A percentile compares a stretch with the other conserved stretches of the same genome.
These are phyloP conservation scores for Vararia minispora DNA, from an alignment of 768 basidiomycete genomes.

Conservation along the genomic window DNA sequence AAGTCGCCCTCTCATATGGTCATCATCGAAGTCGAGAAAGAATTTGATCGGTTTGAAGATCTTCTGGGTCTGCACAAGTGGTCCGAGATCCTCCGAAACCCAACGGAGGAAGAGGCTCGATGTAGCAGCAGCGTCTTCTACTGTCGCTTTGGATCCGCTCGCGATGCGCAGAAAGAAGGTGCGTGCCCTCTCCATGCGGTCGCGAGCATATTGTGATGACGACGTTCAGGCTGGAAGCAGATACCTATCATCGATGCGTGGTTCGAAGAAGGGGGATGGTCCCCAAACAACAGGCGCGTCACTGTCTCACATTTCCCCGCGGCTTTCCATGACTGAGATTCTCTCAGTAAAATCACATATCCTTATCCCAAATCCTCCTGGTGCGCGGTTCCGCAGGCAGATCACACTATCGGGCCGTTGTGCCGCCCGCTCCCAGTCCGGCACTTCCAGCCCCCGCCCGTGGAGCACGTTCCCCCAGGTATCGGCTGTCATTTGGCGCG, in stretches of 20 bases:
- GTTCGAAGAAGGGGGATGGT: constrained; percentile 25
- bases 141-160: constrained; percentile 25
- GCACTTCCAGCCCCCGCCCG: constrained; percentile 18
- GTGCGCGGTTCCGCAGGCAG: constrained; percentile 29
- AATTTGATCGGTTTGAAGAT: constrained; percentile 20
- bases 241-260: constrained; percentile 31
- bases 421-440: constrained; percentile 33
- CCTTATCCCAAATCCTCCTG: constrained; percentile 30
- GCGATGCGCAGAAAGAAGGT: constrained; percentile 36
- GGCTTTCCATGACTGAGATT: background rate
- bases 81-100: constrained; percentile 25
- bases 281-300: constrained; percentile 20
- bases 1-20: too few species aligned
- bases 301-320: too few species aligned
- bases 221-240: constrained; percentile 33
- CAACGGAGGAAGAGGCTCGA: constrained; percentile 20
- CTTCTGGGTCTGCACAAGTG: constrained; percentile 34
- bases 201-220: background rate
- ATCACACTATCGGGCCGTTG: constrained; percentile 25
- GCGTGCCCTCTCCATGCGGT: constrained; percentile 7
- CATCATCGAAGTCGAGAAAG: constrained; percentile 29
- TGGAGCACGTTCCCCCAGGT: constrained; percentile 23
- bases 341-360: constrained; percentile 19
- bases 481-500: too few species aligned
- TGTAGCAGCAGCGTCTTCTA: constrained; percentile 27